phyloP scores from a whole-genome alignment of 2,329 filamentous ascomycete genomes.

The Paecilomyces sp. region DNA sequence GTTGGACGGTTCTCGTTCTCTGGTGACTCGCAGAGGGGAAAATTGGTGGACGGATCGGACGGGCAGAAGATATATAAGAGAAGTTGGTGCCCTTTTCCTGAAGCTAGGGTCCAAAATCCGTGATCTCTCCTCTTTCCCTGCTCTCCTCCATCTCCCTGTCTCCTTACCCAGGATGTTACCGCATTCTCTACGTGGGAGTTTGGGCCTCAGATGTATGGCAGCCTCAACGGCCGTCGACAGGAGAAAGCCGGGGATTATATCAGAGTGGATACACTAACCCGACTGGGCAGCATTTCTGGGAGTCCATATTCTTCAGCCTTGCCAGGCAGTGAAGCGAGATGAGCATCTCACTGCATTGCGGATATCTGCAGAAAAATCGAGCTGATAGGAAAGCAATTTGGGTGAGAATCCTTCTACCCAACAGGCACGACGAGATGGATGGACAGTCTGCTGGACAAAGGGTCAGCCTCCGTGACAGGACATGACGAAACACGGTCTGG shows the following conservation, averaged over 20 bases:
- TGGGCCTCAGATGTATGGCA: not conserved
- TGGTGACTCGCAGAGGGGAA: slow-evolving; percentile 1
- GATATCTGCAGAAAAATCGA: not conserved
- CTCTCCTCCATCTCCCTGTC: not conserved
- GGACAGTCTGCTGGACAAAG: not conserved
- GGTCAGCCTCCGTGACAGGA: not conserved
- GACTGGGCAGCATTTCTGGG: slow-evolving; percentile 9
- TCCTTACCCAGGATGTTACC: not conserved
- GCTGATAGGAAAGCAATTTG: not conserved
- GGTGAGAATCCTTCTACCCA: not conserved
- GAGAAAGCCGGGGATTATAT: not conserved
- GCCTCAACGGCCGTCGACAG: not conserved
- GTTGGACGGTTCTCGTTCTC: not conserved
- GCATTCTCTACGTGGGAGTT: not conserved
- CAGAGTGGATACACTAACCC: slow-evolving; percentile 13
- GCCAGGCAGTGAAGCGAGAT: not conserved
- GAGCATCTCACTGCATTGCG: not conserved
- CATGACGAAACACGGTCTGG: not conserved
- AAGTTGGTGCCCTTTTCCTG: not conserved
- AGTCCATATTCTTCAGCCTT: not conserved
- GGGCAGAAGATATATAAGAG: not conserved
- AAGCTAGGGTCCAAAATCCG: not conserved
- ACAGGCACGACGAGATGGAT: not conserved
- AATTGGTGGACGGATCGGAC: not conserved
- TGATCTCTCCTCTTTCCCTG: not conserved